These are phyloP conservation scores for Oryza brachyantha DNA, from an alignment of 176 grass and related monocot species.

Conservation along the genomic window DNA sequence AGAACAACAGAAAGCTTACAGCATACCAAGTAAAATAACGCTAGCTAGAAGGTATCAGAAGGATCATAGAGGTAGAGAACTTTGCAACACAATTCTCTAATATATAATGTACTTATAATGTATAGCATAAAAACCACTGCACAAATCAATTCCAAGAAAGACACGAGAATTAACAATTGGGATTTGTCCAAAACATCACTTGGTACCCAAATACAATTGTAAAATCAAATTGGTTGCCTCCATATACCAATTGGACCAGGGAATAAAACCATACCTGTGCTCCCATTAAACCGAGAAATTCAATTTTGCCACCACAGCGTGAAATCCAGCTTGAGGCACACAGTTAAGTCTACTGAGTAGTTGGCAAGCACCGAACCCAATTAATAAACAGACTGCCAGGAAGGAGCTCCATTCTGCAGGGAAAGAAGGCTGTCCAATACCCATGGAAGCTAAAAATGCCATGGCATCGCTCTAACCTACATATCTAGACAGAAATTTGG, in stretches of 20 bases:
- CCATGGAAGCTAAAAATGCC: background rate
- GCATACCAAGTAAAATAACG: background rate
- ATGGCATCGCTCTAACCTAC: background rate
- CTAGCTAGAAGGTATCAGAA: background rate
- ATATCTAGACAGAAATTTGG: background rate
- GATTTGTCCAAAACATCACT: background rate
- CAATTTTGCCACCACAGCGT: background rate
- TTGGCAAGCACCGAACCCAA: constrained; percentile 33
- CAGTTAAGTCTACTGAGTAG: constrained; percentile 32
- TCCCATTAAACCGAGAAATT: background rate
- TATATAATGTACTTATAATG: background rate
- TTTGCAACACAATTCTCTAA: background rate
- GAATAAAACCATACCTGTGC: background rate
- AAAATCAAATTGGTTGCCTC: background rate
- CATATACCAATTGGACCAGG: background rate
- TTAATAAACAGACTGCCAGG: constrained; percentile 1
- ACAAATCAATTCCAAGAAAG: background rate
- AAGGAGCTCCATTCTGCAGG: background rate
- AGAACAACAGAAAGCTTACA: background rate
- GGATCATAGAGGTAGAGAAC: background rate
- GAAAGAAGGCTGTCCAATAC: constrained; percentile 10
- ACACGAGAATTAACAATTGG: background rate
- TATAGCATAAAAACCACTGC: background rate
- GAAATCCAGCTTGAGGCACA: constrained; percentile 27
- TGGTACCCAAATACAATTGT: background rate